Conservation (phyloP, 202 grass and related monocot genomes). For the Setaria italica region DNA sequence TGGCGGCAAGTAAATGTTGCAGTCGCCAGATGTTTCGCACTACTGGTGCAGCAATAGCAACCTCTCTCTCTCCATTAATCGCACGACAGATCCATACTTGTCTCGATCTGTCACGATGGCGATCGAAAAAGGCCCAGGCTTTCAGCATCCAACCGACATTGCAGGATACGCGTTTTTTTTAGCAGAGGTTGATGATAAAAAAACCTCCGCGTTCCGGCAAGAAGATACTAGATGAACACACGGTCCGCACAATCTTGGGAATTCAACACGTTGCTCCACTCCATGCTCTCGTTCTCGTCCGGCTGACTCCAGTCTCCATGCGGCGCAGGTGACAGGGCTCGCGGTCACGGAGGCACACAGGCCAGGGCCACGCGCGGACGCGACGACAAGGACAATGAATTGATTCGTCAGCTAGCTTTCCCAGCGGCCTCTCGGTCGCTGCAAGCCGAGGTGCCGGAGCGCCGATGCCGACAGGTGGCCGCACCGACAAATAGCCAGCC, state of each 20-base stretch:
- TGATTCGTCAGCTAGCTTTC: slow-evolving; percentile 25
- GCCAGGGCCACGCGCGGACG: slow-evolving; percentile 4
- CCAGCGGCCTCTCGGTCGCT: not conserved
- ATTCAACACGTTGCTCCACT: slow-evolving; percentile 3
- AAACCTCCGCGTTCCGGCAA: not conserved
- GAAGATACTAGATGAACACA: not conserved
- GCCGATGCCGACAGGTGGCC: slow-evolving; percentile 7
- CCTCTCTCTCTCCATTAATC: not conserved
- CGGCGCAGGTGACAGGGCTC: not conserved
- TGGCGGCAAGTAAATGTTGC: slow-evolving; percentile 4
- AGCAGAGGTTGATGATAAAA: not conserved
- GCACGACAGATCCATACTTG: not conserved
- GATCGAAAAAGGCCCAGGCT: not conserved
- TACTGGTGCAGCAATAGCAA: not conserved
- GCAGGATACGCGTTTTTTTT: not conserved
- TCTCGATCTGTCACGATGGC: slow-evolving; percentile 2
- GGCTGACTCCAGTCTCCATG: not conserved
- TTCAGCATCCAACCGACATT: not conserved
- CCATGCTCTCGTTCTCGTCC: not conserved
- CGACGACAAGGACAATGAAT: slow-evolving; percentile 27
- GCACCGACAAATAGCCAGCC: slow-evolving; percentile 39
- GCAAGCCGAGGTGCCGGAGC: not conserved
- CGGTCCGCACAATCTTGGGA: too few relatives aligned
- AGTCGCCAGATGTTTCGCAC: slow-evolving; percentile 34
- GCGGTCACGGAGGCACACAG: slow-evolving; percentile 37